These are phyloP conservation scores for Chaetomiaceae sp. DNA, from an alignment of 2,329 filamentous ascomycete species.

Conservation along the genomic window DNA sequence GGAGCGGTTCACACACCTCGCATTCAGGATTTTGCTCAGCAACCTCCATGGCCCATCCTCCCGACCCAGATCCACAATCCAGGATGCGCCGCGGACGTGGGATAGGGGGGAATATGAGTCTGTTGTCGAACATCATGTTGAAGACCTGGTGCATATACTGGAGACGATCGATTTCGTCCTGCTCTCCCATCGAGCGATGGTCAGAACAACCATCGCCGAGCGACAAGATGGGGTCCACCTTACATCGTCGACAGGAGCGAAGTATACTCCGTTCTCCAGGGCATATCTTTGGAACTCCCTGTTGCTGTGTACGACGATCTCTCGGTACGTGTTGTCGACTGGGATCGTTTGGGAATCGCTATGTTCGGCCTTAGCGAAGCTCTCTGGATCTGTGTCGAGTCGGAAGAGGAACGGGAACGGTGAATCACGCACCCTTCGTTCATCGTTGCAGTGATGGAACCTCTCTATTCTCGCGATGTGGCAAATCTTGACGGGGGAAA, in stretches of 20 bases:
- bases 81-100: slow-evolving; percentile 53
- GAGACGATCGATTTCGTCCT: slow-evolving; percentile 66
- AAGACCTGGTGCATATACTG: slow-evolving; percentile 60
- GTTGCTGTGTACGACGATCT: slow-evolving; percentile 56
- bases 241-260: slow-evolving; percentile 69
- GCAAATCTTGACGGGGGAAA: slow-evolving; percentile 7
- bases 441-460: slow-evolving; percentile 16
- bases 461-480: neutral
- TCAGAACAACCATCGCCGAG: slow-evolving; percentile 6
- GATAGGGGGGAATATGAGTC: slow-evolving; percentile 66
- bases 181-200: slow-evolving; percentile 10
- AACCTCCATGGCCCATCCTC: slow-evolving; percentile 64
- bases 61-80: slow-evolving; percentile 70
- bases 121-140: slow-evolving; percentile 58
- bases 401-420: slow-evolving; percentile 3
- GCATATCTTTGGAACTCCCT: slow-evolving; percentile 65
- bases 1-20: slow-evolving; percentile 45
- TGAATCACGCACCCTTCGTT: slow-evolving; percentile 25
- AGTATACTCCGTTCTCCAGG: slow-evolving; percentile 59
- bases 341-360: slow-evolving; percentile 46
- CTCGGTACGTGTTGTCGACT: slow-evolving; percentile 54
- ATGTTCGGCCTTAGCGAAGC: slow-evolving; percentile 21
- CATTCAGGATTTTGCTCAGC: slow-evolving; percentile 59
- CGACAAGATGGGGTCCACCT: slow-evolving; percentile 17
- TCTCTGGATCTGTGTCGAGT: neutral